A percentile compares a stretch with the other conserved stretches of the same genome.
These are phyloP conservation scores for Jamesozyma gamospora DNA, from an alignment of 805 yeast genomes.

Conservation along the genomic window DNA sequence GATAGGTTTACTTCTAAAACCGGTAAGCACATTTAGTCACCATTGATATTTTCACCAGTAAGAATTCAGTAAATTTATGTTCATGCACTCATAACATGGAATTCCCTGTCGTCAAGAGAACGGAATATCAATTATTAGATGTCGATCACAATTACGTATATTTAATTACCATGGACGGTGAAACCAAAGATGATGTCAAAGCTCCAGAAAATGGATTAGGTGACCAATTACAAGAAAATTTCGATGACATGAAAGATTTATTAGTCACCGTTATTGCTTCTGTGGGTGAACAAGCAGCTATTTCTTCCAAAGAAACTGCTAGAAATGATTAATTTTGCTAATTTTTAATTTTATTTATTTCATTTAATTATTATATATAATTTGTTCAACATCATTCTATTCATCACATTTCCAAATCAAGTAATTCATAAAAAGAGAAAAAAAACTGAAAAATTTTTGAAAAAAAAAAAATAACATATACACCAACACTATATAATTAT, in stretches of 20 bases:
- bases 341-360: not conserved
- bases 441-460: too few relatives aligned
- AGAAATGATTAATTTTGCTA: conserved; percentile 32
- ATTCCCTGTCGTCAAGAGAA: conserved; percentile 92
- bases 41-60: conserved; percentile 93
- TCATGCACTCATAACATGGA: conserved; percentile 99
- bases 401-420: too few relatives aligned
- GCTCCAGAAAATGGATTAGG: conserved; percentile 96
- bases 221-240: conserved; percentile 78
- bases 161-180: conserved; percentile 93
- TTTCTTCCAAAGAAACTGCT: conserved; percentile 97
- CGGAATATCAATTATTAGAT: conserved; percentile 91
- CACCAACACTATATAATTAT: too few relatives aligned
- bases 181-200: conserved; percentile 96
- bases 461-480: too few relatives aligned
- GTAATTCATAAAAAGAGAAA: too few relatives aligned
- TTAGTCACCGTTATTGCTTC: conserved; percentile 91
- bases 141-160: conserved; percentile 94
- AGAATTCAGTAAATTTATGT: conserved; percentile 97
- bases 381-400: too few relatives aligned
- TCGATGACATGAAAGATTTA: conserved; percentile 95
- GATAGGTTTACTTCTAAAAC: conserved; percentile 99
- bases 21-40: conserved; percentile 99
- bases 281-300: conserved; percentile 98
- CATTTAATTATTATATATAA: too few relatives aligned